Conservation (phyloP, 2,329 filamentous ascomycete genomes). For the Calonectria naviculata region DNA sequence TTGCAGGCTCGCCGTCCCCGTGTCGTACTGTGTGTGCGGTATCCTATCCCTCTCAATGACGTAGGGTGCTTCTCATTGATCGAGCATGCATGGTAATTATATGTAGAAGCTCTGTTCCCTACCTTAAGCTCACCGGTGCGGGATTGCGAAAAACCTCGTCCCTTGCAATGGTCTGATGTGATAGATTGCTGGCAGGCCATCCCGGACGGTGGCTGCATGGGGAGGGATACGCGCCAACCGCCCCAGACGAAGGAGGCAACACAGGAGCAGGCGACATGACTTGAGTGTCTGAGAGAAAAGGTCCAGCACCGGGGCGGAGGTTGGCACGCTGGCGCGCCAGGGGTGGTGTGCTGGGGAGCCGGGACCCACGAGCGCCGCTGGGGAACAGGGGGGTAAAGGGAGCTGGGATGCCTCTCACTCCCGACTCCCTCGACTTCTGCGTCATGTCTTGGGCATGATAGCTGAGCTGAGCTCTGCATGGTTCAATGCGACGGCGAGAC, state of each 20-base stretch:
- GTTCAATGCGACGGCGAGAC: background rate
- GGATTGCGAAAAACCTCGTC: conserved; percentile 21
- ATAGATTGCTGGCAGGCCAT: conserved; percentile 32
- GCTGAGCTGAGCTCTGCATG: background rate
- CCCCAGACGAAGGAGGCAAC: conserved; percentile 24
- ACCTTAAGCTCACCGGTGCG: conserved; percentile 18
- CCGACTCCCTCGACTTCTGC: background rate
- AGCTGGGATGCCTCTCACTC: conserved; percentile 6
- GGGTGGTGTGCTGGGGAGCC: conserved; percentile 27
- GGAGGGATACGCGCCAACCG: conserved; percentile 31
- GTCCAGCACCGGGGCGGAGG: conserved; percentile 30
- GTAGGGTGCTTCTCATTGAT: background rate
- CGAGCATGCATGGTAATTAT: conserved; percentile 5
- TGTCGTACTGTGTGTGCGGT: background rate
- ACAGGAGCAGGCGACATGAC: conserved; percentile 28
- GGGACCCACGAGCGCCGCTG: conserved; percentile 26
- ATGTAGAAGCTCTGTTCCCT: conserved; percentile 7
- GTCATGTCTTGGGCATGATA: conserved; percentile 1
- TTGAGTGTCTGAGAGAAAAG: conserved; percentile 13
- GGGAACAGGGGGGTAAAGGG: conserved; percentile 19
- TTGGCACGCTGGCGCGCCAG: conserved; percentile 28
- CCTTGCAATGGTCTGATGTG: conserved; percentile 39
- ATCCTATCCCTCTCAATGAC: background rate
- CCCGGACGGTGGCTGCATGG: conserved; percentile 39
- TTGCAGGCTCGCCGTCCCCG: background rate